Evolutionary conservation across 345 rosid genomes (phyloP).

Genomic region (Aquilaria sinensis): DNA sequence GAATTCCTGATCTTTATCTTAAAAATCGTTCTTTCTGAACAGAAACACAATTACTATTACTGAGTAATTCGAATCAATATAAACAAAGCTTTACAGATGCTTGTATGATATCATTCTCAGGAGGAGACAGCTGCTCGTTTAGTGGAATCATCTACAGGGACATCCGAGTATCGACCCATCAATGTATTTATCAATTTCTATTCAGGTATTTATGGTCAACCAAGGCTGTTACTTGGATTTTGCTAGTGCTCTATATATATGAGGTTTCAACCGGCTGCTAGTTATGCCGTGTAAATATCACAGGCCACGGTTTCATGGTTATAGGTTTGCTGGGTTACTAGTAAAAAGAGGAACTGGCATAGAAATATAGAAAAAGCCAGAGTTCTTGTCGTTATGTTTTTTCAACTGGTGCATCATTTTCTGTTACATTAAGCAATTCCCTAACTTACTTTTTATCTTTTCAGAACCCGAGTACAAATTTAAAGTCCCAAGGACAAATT

Average conservation of each 20-base stretch:
- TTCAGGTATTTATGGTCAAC: conserved; percentile 43
- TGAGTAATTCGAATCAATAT: too few relatives aligned
- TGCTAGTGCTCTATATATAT: too few relatives aligned
- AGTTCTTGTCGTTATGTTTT: background rate
- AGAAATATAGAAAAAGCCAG: too few relatives aligned
- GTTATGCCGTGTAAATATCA: too few relatives aligned
- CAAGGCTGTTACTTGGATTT: too few relatives aligned
- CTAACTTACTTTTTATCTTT: conserved; percentile 2
- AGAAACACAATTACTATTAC: too few relatives aligned
- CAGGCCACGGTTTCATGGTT: too few relatives aligned
- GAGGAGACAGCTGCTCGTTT: conserved; percentile 79
- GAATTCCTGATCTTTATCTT: too few relatives aligned
- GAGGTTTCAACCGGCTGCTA: too few relatives aligned
- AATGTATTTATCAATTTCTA: conserved; percentile 72
- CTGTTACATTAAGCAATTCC: background rate
- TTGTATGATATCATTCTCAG: conserved; percentile 27
- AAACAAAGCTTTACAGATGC: background rate
- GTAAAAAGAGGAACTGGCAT: too few relatives aligned
- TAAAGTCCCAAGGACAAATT: conserved; percentile 70
- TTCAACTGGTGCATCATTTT: background rate
- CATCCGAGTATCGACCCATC: conserved; percentile 74
- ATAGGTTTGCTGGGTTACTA: too few relatives aligned
- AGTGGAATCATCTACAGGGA: conserved; percentile 49
- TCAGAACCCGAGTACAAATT: conserved; percentile 82
- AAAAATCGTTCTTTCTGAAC: too few relatives aligned